A percentile compares a stretch with the other conserved stretches of the same genome.
These are phyloP conservation scores for Vitis cinerea DNA, from an alignment of 164 flowering plant species.

Conservation along the genomic window DNA sequence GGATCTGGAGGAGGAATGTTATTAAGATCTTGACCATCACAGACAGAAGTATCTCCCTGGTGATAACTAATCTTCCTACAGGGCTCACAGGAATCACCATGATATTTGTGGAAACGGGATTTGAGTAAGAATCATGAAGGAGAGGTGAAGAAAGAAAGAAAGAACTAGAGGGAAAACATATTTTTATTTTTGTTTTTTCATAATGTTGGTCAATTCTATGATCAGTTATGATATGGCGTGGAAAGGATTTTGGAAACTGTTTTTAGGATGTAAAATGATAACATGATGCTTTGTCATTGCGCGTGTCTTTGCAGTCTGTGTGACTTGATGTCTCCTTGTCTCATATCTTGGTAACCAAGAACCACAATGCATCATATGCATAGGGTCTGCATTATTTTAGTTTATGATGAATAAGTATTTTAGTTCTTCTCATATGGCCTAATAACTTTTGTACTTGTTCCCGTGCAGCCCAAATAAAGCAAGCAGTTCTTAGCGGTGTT, in stretches of 20 bases:
- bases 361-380: neutral
- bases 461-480: slow-evolving; percentile 78
- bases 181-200: neutral
- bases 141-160: too few species aligned
- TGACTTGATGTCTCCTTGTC: slow-evolving; percentile 1
- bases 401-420: neutral
- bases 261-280: too few species aligned
- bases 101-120: too few species aligned
- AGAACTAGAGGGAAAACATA: neutral
- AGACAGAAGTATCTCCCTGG: too few species aligned
- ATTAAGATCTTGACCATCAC: too few species aligned
- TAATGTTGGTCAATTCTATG: too few species aligned
- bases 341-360: neutral
- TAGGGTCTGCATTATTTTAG: neutral
- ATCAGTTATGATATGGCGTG: too few species aligned
- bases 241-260: too few species aligned
- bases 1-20: too few species aligned
- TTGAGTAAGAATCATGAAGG: too few species aligned
- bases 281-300: neutral
- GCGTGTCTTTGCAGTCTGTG: neutral
- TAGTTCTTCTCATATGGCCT: neutral
- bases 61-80: too few species aligned
- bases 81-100: too few species aligned
- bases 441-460: slow-evolving; percentile 8
- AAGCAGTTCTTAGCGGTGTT: slow-evolving; percentile 88